A percentile compares a stretch with the other conserved stretches of the same genome.
These are phyloP conservation scores for Graphiopsis chlorocephala DNA, from an alignment of 2,329 filamentous ascomycete genomes.

Conservation along the genomic window DNA sequence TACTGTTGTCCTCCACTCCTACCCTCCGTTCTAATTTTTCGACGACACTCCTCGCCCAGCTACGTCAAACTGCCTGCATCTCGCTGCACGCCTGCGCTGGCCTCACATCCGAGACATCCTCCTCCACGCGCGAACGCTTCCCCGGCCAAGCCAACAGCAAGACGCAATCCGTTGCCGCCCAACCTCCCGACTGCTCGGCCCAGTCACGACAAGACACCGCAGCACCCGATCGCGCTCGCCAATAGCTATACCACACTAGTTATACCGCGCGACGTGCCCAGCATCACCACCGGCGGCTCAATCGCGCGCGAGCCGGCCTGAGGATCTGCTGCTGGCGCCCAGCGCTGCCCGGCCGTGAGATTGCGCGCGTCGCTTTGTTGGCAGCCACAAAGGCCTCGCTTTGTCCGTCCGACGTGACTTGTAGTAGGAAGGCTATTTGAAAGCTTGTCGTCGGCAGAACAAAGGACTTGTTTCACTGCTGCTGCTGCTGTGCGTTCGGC, in stretches of 20 bases:
- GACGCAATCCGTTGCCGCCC: background rate
- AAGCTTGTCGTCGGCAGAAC: conserved; percentile 2
- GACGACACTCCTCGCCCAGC: background rate
- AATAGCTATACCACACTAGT: conserved; percentile 8
- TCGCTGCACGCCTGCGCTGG: background rate
- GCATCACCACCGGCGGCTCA: background rate
- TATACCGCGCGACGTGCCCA: conserved; percentile 10
- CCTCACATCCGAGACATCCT: background rate
- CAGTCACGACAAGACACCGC: conserved; percentile 13
- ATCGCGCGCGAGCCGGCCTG: background rate
- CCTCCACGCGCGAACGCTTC: conserved; percentile 7
- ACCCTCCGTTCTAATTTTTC: background rate
- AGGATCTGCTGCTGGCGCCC: conserved; percentile 2
- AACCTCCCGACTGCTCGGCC: conserved; percentile 1
- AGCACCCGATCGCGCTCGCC: conserved; percentile 4
- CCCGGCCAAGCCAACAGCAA: conserved; percentile 6
- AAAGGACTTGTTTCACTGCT: conserved; percentile 13
- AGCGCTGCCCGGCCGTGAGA: background rate
- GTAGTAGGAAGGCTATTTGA: conserved; percentile 8
- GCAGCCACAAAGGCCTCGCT: conserved; percentile 6
- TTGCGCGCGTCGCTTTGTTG: conserved; percentile 12
- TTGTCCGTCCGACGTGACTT: background rate
- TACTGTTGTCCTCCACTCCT: background rate
- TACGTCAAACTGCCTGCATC: background rate
- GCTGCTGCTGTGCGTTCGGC: background rate